Evolutionary conservation across 1,284 basidiomycete genomes (phyloP), one percentile per base, ranked within the genome.

Genomic region (Ustilago sp.): DNA sequence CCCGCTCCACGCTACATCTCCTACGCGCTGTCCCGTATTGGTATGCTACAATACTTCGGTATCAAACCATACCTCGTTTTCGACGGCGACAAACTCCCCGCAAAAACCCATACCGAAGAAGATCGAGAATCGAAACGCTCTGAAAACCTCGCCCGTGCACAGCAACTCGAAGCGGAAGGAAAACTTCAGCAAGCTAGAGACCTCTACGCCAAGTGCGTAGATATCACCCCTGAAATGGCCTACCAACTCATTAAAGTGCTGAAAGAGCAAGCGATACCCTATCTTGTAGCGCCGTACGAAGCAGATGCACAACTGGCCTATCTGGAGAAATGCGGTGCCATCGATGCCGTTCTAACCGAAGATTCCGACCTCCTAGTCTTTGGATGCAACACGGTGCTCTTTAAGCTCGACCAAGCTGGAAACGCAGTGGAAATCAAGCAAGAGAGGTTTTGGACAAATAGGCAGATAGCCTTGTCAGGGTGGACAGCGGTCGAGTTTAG

Each of bases 281-380:
- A 97, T 85, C 89, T 99, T 32, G 97, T 99, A 6, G 97, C 97
- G 5, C 97, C 97, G 0, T 99, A 99, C 87, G 97, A 99, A 88
- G 97, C 97, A 0, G 97, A 99, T 84, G 95, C 97, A 0, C 97
- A 99, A 86, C 90, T 99, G 67, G 93, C 94, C 61, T 98, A 92
- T 87, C 89, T 99, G 54, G 97, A 99, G 85, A 90, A 90, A 52
- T 87, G 89, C 50, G 93, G 94, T 13, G 84, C 93, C 56, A 94
- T 97, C 58, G 92, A 97, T 85, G 97, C 92, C 3, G 92, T 99
- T 85, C 90, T 99, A 80, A 98, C 97, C 1, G 97, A 99, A 87
- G 97, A 99, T 87, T 98, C 96, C 6, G 97, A 99, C 87, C 89
- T 99, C 58, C 91, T 99, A 74, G 95, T 99, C 45, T 99, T 98